phyloP scores from a whole-genome alignment of 306 rosid species.

The Astragalus glycyphyllos region DNA sequence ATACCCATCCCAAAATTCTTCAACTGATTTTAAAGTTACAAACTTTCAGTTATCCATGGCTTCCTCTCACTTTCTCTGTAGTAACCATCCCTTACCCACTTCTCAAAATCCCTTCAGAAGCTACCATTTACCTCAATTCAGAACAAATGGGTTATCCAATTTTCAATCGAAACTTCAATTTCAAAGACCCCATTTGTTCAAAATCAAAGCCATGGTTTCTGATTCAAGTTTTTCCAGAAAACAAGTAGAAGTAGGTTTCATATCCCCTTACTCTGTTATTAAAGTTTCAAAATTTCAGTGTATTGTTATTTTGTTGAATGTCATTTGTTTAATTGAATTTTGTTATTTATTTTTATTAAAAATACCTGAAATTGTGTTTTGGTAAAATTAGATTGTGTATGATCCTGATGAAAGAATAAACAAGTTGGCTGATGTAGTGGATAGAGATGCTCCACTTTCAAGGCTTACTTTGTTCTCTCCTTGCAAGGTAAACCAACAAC shows the following conservation, averaged over 20 bases:
- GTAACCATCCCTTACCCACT: constrained; percentile 51
- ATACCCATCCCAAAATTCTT: not conserved
- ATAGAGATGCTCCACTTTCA: constrained; percentile 75
- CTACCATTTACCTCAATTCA: constrained; percentile 40
- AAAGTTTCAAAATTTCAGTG: constrained; percentile 37
- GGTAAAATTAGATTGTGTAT: constrained; percentile 69
- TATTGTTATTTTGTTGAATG: constrained; percentile 23
- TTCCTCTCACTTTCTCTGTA: constrained; percentile 63
- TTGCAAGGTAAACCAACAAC: constrained; percentile 72
- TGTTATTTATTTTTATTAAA: not conserved
- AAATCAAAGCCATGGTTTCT: constrained; percentile 52
- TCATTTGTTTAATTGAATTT: constrained; percentile 35
- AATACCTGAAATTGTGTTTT: constrained; percentile 31
- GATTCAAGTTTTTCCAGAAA: constrained; percentile 58
- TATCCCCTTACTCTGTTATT: constrained; percentile 24
- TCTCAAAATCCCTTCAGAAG: constrained; percentile 46
- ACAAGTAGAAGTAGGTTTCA: constrained; percentile 68
- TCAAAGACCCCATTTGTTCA: constrained; percentile 43
- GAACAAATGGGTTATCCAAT: constrained; percentile 52
- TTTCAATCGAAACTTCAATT: constrained; percentile 49
- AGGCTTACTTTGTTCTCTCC: constrained; percentile 94
- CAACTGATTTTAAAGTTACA: constrained; percentile 18
- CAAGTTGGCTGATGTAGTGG: constrained; percentile 80
- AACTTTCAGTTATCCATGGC: constrained; percentile 58
- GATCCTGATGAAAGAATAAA: constrained; percentile 83